Evolutionary conservation across 2,329 filamentous ascomycete species (phyloP), one percentile per base, ranked within the genome.

Genomic region (Chrysoporthe deuterocubensis): DNA sequence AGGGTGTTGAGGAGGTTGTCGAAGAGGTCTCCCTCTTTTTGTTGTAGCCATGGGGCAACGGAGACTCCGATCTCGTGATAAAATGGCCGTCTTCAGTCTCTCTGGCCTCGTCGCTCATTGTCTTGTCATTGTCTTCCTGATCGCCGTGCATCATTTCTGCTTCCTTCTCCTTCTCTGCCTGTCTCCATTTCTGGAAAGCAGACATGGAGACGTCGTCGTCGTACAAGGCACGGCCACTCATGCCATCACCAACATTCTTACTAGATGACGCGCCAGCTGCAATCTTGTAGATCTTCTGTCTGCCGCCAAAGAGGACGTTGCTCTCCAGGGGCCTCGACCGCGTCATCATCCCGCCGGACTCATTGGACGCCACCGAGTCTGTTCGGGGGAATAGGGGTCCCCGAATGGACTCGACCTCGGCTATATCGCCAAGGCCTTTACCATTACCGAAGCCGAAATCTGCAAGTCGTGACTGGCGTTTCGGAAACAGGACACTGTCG

Each of bases 211-310:
- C 87, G 77, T 99, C 96, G 72, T 96, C 90, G 37, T 96, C 94
- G 75, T 97, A 98, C 2, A 97, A 78, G 0, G 89, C 85, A 71
- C 88, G 90, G 34, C 86, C 92, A 58, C 83, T 81, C 83, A 92
- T 87, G 58, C 84, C 85, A 26, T 82, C 81, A 18, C 74, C 75
- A 4, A 71, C 66, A 0, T 70, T 80, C 82, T 44, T 82, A 81
- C 2, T 82, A 83, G 56, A 77, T 76, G 76, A 76, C 26, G 78
- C 78, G 37, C 84, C 84, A 3, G 82, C 83, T 0, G 92, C 85
- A 71, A 97, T 92, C 78, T 93, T 94, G 79, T 96, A 98, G 48
- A 98, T 90, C 81, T 98, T 98, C 77, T 98, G 96, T 57, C 96
- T 89, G 18, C 96, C 96, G 67, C 96, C 96, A 79, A 99, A 99